Evolutionary conservation across 177 flowering plant species (phyloP).

Genomic region (Vitis hybrid): DNA sequence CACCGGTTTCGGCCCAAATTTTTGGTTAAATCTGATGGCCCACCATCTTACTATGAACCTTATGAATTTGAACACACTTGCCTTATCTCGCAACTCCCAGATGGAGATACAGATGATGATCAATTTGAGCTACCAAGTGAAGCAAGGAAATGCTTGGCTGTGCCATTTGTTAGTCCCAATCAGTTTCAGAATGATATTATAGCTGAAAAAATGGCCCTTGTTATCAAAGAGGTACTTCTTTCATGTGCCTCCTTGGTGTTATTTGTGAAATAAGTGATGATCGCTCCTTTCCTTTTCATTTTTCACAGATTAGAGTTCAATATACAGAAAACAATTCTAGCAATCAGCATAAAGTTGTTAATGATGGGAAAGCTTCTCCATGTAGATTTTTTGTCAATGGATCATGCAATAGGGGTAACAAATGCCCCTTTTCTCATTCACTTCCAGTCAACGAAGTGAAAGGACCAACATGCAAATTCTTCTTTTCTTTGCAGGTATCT

Average conservation of each 20-base stretch:
- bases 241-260: constrained; percentile 1
- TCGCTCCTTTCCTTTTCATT: constrained; percentile 17
- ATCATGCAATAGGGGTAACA: constrained; percentile 68
- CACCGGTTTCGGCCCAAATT: constrained; percentile 84
- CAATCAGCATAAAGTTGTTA: constrained; percentile 15
- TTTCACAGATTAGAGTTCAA: constrained; percentile 60
- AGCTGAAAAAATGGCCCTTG: constrained; percentile 44
- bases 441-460: constrained; percentile 36
- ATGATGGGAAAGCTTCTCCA: constrained; percentile 30
- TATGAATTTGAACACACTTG: constrained; percentile 77
- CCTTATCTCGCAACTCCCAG: constrained; percentile 33
- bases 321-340: constrained; percentile 32
- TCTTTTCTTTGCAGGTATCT: constrained; percentile 69
- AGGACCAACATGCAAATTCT: constrained; percentile 75
- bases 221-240: constrained; percentile 79
- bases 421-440: constrained; percentile 78
- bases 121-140: constrained; percentile 30
- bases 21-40: constrained; percentile 37
- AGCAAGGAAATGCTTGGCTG: constrained; percentile 48
- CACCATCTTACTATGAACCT: constrained; percentile 70
- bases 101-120: constrained; percentile 34
- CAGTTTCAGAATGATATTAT: constrained; percentile 43
- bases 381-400: constrained; percentile 74
- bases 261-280: constrained; percentile 5
- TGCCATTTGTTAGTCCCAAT: constrained; percentile 61